Evolutionary conservation across 2,329 filamentous ascomycete genomes (phyloP).

Genomic region (Phialemonium atrogriseum): DNA sequence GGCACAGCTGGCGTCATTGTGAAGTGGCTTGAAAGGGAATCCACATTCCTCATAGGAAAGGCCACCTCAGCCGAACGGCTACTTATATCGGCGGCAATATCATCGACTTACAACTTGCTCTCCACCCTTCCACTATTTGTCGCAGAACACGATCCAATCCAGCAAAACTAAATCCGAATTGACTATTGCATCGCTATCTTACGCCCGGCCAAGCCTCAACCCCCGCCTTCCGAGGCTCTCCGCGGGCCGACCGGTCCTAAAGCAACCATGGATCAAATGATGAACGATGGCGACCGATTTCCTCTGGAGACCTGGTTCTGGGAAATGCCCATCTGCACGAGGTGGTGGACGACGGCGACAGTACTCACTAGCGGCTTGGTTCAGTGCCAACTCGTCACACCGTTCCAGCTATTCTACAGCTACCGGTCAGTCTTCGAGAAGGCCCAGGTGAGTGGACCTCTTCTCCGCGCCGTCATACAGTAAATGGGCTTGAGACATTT

Average conservation of each 20-base stretch:
- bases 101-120: no score
- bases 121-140: no score
- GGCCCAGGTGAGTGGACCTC: constrained; percentile 60
- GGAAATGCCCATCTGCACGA: constrained; percentile 93
- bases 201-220: no score
- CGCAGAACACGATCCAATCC: no score
- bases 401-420: constrained; percentile 96
- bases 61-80: no score
- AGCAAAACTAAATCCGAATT: no score
- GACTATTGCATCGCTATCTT: no score
- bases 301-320: constrained; percentile 97
- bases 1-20: no score
- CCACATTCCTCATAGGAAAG: no score
- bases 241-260: neutral
- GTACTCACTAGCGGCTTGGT: constrained; percentile 81
- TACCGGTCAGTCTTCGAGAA: constrained; percentile 86
- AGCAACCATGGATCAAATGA: constrained; percentile 46
- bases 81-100: no score
- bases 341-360: constrained; percentile 94
- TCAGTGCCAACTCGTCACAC: constrained; percentile 85
- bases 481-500: no score
- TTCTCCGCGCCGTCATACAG: neutral
- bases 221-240: constrained; percentile 2
- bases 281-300: constrained; percentile 53
- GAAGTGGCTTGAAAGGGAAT: no score